Percentiles rank a stretch among this genome's conserved stretches.
phyloP scores from a whole-genome alignment of 768 basidiomycete species.

The Pleurotus citrinopileatus region DNA sequence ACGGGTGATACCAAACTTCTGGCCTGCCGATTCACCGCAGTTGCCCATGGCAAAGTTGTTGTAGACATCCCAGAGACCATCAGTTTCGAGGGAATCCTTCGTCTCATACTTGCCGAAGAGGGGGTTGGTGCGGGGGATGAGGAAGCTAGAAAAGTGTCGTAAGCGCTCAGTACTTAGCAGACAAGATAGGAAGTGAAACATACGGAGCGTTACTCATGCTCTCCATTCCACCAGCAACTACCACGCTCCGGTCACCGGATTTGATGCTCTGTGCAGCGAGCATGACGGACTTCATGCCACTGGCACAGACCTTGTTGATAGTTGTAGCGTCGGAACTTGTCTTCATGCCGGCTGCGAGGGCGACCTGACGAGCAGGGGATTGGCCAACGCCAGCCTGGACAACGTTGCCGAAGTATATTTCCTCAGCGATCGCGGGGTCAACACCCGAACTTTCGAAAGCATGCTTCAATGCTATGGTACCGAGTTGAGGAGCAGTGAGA shows the following conservation, averaged over 20 bases:
- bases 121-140: slow-evolving; percentile 78
- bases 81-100: slow-evolving; percentile 83
- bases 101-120: slow-evolving; percentile 87
- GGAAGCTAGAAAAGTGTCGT: slow-evolving; percentile 51
- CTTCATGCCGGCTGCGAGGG: slow-evolving; percentile 83
- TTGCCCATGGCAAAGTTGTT: slow-evolving; percentile 98
- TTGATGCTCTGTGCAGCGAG: slow-evolving; percentile 89
- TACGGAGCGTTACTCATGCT: slow-evolving; percentile 99
- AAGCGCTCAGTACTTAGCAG: slow-evolving; percentile 5
- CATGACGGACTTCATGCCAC: slow-evolving; percentile 94
- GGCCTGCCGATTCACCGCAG: slow-evolving; percentile 87
- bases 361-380: slow-evolving; percentile 97
- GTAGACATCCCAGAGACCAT: slow-evolving; percentile 97
- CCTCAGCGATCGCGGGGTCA: slow-evolving; percentile 82
- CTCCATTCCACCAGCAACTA: slow-evolving; percentile 98
- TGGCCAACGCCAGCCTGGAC: slow-evolving; percentile 97
- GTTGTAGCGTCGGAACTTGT: slow-evolving; percentile 93
- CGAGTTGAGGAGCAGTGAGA: slow-evolving; percentile 89
- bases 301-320: slow-evolving; percentile 99
- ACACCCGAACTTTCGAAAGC: slow-evolving; percentile 81
- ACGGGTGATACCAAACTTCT: slow-evolving; percentile 79
- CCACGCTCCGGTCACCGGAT: slow-evolving; percentile 79
- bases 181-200: slow-evolving; percentile 31
- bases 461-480: slow-evolving; percentile 84
- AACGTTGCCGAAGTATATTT: slow-evolving; percentile 97